Evolutionary conservation across 2,329 filamentous ascomycete genomes (phyloP), one percentile per base, ranked within the genome.

Genomic region (Fulvia fulva): DNA sequence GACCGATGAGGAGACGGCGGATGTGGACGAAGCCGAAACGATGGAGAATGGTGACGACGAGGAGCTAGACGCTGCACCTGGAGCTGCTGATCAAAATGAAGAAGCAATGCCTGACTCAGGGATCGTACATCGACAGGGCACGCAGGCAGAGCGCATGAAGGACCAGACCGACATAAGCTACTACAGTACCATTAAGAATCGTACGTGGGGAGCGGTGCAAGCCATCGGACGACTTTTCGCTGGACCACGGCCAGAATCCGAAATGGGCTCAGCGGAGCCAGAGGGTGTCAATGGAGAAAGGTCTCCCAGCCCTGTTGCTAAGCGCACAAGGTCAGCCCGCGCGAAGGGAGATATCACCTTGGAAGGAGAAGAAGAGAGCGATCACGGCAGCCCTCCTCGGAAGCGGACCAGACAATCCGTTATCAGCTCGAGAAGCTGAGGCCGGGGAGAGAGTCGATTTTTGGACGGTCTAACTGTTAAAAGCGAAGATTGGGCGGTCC

Each of bases 131-230:
- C 47, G 23, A 19, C 23, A 11, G 16, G 19, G 2, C 23, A 28
- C 26, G 12, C 23, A 26, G 5, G 26, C 8, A 11, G 47, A 32
- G 14, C 14, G 22, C 26, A 12, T 19, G 5, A 50, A 50, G 25
- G 16, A 28, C 7, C 11, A 50, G 7, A 26, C 5, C 2, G 22
- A 50, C 26, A 21, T 26, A 50, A 50, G 47, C 47, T 50, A 50
- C 47, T 50, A 50, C 26, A 26, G 26, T n/a, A 32, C 47, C 25
- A 50, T 50, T 50, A 50, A 50, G 47, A 28, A 50, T 50, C 47
- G 47, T 28, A 26, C 47, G 19, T 50, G 47, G 47, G 47, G 47
- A 50, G 47, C 47, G 32, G 23, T 50, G 47, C 47, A 50, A 26
- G 26, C 23, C n/a, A 21, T 50, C 5, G 47, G 47, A 16, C 11